Evolutionary conservation across 148 eudicot genomes (phyloP), one percentile per base, ranked within the genome.

Genomic region (Rhododendron ovatum): DNA sequence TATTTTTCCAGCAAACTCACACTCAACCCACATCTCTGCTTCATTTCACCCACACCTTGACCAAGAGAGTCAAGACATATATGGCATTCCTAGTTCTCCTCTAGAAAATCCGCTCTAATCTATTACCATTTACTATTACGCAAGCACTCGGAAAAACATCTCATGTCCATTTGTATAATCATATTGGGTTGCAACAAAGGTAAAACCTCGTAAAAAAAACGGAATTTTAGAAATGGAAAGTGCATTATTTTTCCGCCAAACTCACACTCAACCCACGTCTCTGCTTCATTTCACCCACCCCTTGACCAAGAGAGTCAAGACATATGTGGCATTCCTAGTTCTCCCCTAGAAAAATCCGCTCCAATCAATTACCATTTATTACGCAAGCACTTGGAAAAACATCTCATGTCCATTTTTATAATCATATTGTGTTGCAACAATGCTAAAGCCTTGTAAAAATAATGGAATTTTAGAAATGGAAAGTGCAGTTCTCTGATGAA

Each of bases 401-500:
- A 50, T 82, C 14, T 51, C 79, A 45, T 83, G 7, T 10, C 30
- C 26, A 8, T 33, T 26, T 51, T 2, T 43, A n/a, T 26, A 2
- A 39, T 24, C 17, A 61, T 11, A 39, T 37, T 41, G 20, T 51
- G 24, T 50, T 47, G 20, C 78, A 65, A 9, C 33, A 79, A n/a
- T 47, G 24, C 88, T 53, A 73, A 53, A 35, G 53, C 74, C 63
- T 57, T 55, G 85, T 87, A 43, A n/a, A 39, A 37, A 53, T 5
- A 75, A 55, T 33, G 22, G 59, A 26, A 77, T 2, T 28, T 10
- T 37, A 33, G 1, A 59, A 28, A 37, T 24, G 1, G 55, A 3
- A 74, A 35, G 35, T 22, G 28, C 86, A 75, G 47, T 37, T 47
- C 41, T 17, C 26, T 43, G 63, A 61, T 13, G 28, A 24, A 50